Evolutionary conservation across 371 early-diverging fungal genomes (phyloP), one percentile per base, ranked within the genome.

Genomic region (Mortierella sp.): DNA sequence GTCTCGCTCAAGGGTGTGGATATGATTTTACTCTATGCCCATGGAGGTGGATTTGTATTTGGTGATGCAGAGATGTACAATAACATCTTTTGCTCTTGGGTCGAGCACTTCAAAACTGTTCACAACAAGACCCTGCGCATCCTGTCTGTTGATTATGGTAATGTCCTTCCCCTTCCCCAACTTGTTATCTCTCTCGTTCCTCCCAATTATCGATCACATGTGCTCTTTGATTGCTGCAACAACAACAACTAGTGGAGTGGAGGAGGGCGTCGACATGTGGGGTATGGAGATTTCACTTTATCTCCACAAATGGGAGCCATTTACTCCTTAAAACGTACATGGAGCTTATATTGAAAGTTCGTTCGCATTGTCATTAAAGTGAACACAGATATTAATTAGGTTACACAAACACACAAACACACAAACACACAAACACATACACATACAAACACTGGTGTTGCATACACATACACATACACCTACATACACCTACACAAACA

Each of bases 41-140:
- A 81, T 58, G 81, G 81, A 47, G 81, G 81, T 15, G 81, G 81
- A 11, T 81, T 81, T 40, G 76, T 81, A 66, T 81, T 75, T 69
- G 81, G 81, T 8, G 81, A 81, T 63, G 81, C 81, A 24, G 81
- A 81, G 67, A 81, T 81, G 81, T 81, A 81, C 47, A 81, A 81
- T 69, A 81, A 81, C 63, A 81, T 81, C 70, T 75, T 81, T 62
- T 75, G 76, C 32, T 81, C 81, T 2, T 81, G 81, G 81, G 81
- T 81, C 13, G 38, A 81, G 22, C 81, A 81, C 63, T 81, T 81
- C 50, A 71, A 81, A 69, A 66, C 63, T 16, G 76, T 81, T 62
- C 81, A 81, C 33, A 72, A 72, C 76, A 81, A 81, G 69, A 81
- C 32, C 16, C 59, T 81, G 32, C 69, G 81, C 28, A 81, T 81